Percentiles rank a stretch among this genome's conserved stretches.
Conservation (phyloP, 129 eudicot species). For the Cynara cardunculus region DNA sequence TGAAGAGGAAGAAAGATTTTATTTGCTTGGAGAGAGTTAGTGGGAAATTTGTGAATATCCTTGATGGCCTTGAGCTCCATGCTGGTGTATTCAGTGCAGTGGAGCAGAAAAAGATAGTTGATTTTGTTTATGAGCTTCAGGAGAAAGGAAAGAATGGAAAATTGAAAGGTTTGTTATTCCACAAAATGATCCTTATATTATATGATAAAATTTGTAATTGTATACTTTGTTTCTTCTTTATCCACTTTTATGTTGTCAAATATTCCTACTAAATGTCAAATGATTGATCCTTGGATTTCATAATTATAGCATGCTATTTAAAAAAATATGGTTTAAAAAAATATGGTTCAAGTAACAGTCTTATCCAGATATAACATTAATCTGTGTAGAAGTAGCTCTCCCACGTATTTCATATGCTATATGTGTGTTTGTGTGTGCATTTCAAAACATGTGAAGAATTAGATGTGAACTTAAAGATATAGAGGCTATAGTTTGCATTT, state of each 20-base stretch:
- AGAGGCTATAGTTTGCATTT: too few species aligned
- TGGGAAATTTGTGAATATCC: conserved; percentile 60
- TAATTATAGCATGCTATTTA: neutral
- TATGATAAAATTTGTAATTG: neutral
- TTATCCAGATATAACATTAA: neutral
- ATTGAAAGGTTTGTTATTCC: conserved; percentile 56
- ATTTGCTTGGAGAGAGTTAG: conserved; percentile 71
- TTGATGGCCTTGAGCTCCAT: conserved; percentile 94
- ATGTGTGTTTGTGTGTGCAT: neutral
- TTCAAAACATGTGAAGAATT: too few species aligned
- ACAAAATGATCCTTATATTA: neutral
- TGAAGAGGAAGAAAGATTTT: conserved; percentile 68
- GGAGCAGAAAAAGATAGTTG: conserved; percentile 78
- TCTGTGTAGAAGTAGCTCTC: neutral
- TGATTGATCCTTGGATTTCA: neutral
- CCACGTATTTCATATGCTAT: neutral
- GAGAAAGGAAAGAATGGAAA: conserved; percentile 70
- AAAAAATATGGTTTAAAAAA: neutral
- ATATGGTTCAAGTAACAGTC: neutral
- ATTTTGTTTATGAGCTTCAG: conserved; percentile 55
- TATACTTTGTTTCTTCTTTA: neutral
- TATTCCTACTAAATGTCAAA: neutral
- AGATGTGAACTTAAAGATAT: too few species aligned
- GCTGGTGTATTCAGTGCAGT: conserved; percentile 74
- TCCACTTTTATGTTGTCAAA: neutral